Conservation (phyloP, 2,329 filamentous ascomycete species). For the Nothophaeocryptopus gaeumannii region DNA sequence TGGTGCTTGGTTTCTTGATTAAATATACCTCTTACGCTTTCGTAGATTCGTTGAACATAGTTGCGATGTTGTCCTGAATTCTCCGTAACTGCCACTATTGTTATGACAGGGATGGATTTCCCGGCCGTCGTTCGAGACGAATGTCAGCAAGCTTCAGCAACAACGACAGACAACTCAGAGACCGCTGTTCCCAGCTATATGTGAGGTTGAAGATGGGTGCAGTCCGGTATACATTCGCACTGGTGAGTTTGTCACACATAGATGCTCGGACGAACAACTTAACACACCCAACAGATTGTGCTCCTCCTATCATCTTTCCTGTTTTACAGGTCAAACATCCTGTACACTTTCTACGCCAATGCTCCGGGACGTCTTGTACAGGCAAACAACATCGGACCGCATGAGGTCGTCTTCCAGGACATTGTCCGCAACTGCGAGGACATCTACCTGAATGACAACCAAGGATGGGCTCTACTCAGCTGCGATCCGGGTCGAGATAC, state of each 20-base stretch:
- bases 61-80: too few relatives aligned
- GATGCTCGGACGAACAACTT: background rate
- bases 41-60: too few relatives aligned
- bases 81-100: too few relatives aligned
- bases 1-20: too few relatives aligned
- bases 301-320: constrained; percentile 20
- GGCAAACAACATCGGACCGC: constrained; percentile 16
- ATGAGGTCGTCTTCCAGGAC: constrained; percentile 37
- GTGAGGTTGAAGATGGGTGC: background rate
- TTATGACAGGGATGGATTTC: too few relatives aligned
- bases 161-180: too few relatives aligned
- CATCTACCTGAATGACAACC: constrained; percentile 37
- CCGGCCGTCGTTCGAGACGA: too few relatives aligned
- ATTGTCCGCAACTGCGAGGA: constrained; percentile 46
- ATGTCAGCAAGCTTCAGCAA: too few relatives aligned
- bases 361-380: constrained; percentile 14
- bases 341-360: constrained; percentile 25
- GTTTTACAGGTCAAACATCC: constrained; percentile 17
- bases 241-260: background rate
- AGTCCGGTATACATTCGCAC: background rate
- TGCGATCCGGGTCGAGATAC: constrained; percentile 44
- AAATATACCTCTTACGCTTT: too few relatives aligned
- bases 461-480: constrained; percentile 41
- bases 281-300: constrained; percentile 6
- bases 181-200: too few relatives aligned